Evolutionary conservation across 2,329 filamentous ascomycete species (phyloP).

Genomic region (Stromatinia cepivora): DNA sequence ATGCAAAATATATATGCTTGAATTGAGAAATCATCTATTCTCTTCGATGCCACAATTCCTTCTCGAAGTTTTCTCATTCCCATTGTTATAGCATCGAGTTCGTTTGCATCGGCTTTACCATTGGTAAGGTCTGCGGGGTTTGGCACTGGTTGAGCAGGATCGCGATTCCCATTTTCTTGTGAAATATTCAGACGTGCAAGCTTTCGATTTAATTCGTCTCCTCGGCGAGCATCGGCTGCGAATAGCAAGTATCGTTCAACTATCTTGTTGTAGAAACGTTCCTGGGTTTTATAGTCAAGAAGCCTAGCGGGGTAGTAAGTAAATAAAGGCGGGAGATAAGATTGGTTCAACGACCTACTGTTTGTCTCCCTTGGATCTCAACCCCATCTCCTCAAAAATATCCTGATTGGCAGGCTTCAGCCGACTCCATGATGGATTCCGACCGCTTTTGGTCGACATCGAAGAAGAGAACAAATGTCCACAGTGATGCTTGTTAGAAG

Average conservation of each 20-base stretch:
- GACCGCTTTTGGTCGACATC: constrained; percentile 40
- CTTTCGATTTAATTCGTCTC: constrained; percentile 71
- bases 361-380: constrained; percentile 88
- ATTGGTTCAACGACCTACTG: constrained; percentile 53
- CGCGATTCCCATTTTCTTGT: constrained; percentile 30
- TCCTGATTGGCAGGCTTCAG: constrained; percentile 75
- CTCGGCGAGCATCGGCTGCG: constrained; percentile 71
- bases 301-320: constrained; percentile 51
- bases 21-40: constrained; percentile 78
- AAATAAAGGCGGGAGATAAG: constrained; percentile 17
- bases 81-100: constrained; percentile 58
- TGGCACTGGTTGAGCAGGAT: constrained; percentile 30
- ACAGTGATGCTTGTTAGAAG: constrained; percentile 6
- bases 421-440: constrained; percentile 60
- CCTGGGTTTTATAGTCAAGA: constrained; percentile 74
- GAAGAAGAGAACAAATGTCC: constrained; percentile 18
- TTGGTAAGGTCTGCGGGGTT: constrained; percentile 23
- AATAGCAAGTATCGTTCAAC: constrained; percentile 87
- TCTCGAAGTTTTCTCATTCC: constrained; percentile 91
- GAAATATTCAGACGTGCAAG: constrained; percentile 59
- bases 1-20: constrained; percentile 91
- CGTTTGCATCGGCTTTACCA: constrained; percentile 24
- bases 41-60: constrained; percentile 76
- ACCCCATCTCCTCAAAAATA: constrained; percentile 75
- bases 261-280: constrained; percentile 83